Conservation (phyloP, 1,284 basidiomycete genomes). For the Fomitiporia mediterranea region DNA sequence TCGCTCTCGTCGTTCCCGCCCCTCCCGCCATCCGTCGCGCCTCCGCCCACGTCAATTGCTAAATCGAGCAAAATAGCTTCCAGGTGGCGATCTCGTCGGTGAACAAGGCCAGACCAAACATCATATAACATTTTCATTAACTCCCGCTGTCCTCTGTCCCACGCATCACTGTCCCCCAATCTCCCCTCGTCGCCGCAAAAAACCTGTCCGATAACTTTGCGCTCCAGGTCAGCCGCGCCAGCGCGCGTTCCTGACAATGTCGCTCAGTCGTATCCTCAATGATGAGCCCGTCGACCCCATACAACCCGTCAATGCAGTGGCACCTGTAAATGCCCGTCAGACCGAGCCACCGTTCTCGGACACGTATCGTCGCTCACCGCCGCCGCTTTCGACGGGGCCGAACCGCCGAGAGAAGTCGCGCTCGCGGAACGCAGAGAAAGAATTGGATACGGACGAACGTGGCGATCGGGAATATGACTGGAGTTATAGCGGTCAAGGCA, state of each 20-base stretch:
- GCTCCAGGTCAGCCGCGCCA: neutral
- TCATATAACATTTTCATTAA: neutral
- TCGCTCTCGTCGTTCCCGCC: slow-evolving; percentile 1
- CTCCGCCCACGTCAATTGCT: slow-evolving; percentile 1
- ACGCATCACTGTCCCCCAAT: slow-evolving; percentile 2
- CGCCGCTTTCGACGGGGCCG: slow-evolving; percentile 4
- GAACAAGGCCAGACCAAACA: neutral
- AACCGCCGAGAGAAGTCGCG: neutral
- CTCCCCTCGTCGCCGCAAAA: neutral
- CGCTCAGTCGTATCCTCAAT: slow-evolving; percentile 32
- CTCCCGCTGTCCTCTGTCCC: slow-evolving; percentile 8
- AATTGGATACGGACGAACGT: neutral
- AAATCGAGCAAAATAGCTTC: neutral
- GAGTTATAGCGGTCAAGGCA: slow-evolving; percentile 6
- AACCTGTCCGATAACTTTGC: neutral
- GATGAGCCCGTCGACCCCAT: slow-evolving; percentile 23
- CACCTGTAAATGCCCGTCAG: slow-evolving; percentile 16
- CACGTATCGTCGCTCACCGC: slow-evolving; percentile 14
- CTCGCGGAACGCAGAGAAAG: neutral
- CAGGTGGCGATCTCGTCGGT: slow-evolving; percentile 7
- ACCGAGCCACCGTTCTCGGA: slow-evolving; percentile 15
- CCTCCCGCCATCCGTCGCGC: neutral
- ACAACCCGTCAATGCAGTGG: slow-evolving; percentile 12
- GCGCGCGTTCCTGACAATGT: slow-evolving; percentile 24
- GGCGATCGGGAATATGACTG: slow-evolving; percentile 1